Evolutionary conservation across 805 yeast genomes (phyloP).

Genomic region (Komagataella kurtzmanii): DNA sequence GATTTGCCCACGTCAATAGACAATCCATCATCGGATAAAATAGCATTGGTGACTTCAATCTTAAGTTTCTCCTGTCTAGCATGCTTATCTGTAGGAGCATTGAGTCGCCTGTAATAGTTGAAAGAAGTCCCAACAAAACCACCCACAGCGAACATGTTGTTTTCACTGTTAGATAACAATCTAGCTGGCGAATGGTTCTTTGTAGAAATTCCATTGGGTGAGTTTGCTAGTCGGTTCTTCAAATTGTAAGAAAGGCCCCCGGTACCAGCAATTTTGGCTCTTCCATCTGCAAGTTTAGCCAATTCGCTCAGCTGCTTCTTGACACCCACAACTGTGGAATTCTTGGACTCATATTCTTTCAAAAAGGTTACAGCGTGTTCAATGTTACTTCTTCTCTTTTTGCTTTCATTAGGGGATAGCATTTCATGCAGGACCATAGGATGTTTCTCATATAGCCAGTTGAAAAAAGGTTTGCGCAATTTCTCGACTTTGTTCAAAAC

Average conservation of each 20-base stretch:
- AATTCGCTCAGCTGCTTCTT: neutral
- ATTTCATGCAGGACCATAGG: slow-evolving; percentile 15
- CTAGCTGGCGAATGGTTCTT: slow-evolving; percentile 56
- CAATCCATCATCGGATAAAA: neutral
- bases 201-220: slow-evolving; percentile 56
- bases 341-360: slow-evolving; percentile 6
- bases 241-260: slow-evolving; percentile 67
- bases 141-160: slow-evolving; percentile 41
- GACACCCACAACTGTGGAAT: slow-evolving; percentile 6
- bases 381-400: slow-evolving; percentile 17
- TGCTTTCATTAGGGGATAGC: neutral
- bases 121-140: slow-evolving; percentile 19
- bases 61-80: neutral
- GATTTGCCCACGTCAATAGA: neutral
- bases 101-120: neutral
- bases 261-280: slow-evolving; percentile 38
- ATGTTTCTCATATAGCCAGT: slow-evolving; percentile 37
- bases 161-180: slow-evolving; percentile 28
- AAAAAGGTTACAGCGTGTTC: slow-evolving; percentile 27
- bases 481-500: slow-evolving; percentile 27
- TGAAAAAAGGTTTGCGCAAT: slow-evolving; percentile 37
- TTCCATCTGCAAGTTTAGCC: slow-evolving; percentile 1
- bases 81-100: neutral
- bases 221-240: slow-evolving; percentile 51
- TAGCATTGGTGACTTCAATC: neutral